phyloP scores from a whole-genome alignment of 176 grass and related monocot genomes.

The Saccharum officinarum region DNA sequence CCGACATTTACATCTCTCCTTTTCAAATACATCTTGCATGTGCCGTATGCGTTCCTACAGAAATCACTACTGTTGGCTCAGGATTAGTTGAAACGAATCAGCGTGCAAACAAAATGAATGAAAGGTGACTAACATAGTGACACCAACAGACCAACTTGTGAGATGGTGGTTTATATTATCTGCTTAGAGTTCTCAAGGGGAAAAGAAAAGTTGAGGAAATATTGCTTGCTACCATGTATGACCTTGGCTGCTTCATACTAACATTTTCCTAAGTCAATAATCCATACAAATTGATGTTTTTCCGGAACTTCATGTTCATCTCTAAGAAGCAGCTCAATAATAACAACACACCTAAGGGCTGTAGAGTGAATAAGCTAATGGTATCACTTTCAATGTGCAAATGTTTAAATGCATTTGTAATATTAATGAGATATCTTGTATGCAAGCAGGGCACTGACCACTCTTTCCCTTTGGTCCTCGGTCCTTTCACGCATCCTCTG shows the following conservation, averaged over 20 bases:
- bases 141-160: neutral
- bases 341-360: neutral
- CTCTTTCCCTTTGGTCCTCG: constrained; percentile 70
- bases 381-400: neutral
- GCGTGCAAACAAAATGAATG: neutral
- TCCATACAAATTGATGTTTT: neutral
- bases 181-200: neutral
- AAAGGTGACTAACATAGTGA: neutral
- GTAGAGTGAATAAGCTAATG: neutral
- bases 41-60: constrained; percentile 70
- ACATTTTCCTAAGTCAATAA: neutral
- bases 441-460: constrained; percentile 51
- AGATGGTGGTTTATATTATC: neutral
- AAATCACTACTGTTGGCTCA: constrained; percentile 31
- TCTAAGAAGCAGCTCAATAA: neutral
- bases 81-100: constrained; percentile 39
- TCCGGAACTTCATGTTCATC: neutral
- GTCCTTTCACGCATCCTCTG: constrained; percentile 38
- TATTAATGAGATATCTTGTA: too few relatives aligned
- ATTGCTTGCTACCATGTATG: neutral
- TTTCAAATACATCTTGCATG: constrained; percentile 75
- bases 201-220: neutral
- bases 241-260: neutral
- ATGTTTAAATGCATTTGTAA: neutral
- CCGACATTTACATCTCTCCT: constrained; percentile 66